These are phyloP conservation scores for Diplodia intermedia DNA, from an alignment of 2,329 filamentous ascomycete genomes.

Conservation along the genomic window DNA sequence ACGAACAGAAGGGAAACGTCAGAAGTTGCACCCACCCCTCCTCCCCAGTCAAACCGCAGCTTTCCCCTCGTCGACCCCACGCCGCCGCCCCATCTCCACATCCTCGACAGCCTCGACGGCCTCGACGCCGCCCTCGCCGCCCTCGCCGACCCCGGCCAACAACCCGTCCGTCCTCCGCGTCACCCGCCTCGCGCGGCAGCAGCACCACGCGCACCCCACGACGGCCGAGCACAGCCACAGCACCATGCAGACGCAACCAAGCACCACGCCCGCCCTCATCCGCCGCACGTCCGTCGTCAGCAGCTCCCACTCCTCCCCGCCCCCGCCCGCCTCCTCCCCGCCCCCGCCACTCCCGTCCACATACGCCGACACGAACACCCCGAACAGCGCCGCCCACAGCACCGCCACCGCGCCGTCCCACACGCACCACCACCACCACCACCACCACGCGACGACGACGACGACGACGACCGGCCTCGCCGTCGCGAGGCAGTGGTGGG, in stretches of 20 bases:
- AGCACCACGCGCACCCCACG: constrained; percentile 10
- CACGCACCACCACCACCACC: constrained; percentile 14
- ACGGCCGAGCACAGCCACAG: constrained; percentile 3
- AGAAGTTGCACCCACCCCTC: no score
- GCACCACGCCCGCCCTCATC: not conserved
- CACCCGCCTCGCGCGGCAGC: constrained; percentile 20
- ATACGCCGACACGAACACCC: constrained; percentile 3
- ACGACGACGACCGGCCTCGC: no score
- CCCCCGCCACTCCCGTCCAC: not conserved
- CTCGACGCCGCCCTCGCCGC: not conserved
- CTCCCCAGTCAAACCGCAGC: no score
- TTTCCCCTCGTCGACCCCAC: no score
- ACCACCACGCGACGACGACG: no score
- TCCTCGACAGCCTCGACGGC: constrained; percentile 1
- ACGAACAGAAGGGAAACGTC: no score
- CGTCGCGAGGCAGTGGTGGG: constrained; percentile 18
- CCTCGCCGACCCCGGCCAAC: not conserved
- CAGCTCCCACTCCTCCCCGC: not conserved
- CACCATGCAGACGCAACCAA: constrained; percentile 1
- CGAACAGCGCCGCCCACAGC: constrained; percentile 17
- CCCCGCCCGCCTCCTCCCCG: not conserved
- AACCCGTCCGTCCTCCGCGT: constrained; percentile 6
- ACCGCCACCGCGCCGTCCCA: constrained; percentile 9
- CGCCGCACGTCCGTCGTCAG: not conserved
- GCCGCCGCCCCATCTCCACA: not conserved